A percentile compares a stretch with the other conserved stretches of the same genome.
Evolutionary conservation across 1,284 basidiomycete species (phyloP).

Genomic region (Marasmius tenuissimus): DNA sequence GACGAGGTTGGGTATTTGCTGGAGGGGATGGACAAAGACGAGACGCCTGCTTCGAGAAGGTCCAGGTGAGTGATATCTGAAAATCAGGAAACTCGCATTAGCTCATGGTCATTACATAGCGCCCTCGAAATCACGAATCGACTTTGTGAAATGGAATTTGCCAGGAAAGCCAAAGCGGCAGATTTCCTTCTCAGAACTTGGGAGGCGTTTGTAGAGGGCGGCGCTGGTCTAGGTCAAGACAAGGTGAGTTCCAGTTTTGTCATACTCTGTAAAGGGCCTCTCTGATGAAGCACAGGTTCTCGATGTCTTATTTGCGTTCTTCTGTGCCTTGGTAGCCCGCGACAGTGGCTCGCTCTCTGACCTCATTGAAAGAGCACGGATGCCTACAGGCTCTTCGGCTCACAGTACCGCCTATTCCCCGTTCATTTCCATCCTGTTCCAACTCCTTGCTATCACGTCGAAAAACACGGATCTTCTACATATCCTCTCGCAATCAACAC

Average conservation of each 20-base stretch:
- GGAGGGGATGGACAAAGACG: conserved; percentile 63
- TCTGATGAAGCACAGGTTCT: conserved; percentile 42
- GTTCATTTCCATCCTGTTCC: conserved; percentile 42
- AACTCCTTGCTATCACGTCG: conserved; percentile 38
- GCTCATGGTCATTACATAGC: conserved; percentile 33
- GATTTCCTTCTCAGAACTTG: conserved; percentile 69
- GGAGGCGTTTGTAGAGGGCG: conserved; percentile 58
- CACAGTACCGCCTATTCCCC: conserved; percentile 2
- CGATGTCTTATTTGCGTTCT: conserved; percentile 58
- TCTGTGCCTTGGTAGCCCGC: conserved; percentile 56
- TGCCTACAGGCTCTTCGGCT: conserved; percentile 3
- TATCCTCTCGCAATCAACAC: conserved; percentile 13
- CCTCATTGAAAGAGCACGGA: conserved; percentile 38
- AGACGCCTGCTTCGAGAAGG: conserved; percentile 56
- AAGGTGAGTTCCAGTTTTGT: conserved; percentile 36
- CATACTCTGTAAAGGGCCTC: conserved; percentile 10
- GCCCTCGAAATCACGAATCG: conserved; percentile 74
- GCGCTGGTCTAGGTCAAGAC: conserved; percentile 57
- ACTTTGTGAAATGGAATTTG: conserved; percentile 70
- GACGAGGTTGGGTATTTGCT: conserved; percentile 82
- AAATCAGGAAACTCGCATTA: neutral
- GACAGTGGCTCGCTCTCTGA: conserved; percentile 54
- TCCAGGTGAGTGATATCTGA: conserved; percentile 46
- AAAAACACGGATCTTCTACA: conserved; percentile 22
- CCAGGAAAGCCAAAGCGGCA: conserved; percentile 69